A percentile compares a stretch with the other conserved stretches of the same genome.
phyloP scores from a whole-genome alignment of 2,329 filamentous ascomycete genomes.

The Harringtonia aguacate region DNA sequence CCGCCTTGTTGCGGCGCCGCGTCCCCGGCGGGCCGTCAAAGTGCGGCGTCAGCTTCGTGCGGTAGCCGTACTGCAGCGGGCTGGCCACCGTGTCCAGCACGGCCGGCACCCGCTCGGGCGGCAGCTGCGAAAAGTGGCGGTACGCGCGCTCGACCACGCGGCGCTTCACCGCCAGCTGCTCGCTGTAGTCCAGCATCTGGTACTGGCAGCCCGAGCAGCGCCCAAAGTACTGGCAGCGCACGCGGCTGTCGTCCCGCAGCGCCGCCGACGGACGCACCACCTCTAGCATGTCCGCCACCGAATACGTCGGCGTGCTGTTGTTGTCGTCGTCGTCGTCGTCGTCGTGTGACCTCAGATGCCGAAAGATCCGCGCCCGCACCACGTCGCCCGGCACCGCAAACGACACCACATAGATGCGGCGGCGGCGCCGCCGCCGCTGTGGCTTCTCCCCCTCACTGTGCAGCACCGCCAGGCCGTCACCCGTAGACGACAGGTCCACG shows the following conservation, averaged over 20 bases:
- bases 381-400: conserved; percentile 81
- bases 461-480: conserved; percentile 73
- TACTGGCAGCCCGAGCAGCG: conserved; percentile 90
- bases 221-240: conserved; percentile 79
- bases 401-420: conserved; percentile 72
- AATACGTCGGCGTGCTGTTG: conserved; percentile 44
- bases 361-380: conserved; percentile 67
- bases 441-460: conserved; percentile 17
- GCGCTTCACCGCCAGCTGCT: conserved; percentile 78
- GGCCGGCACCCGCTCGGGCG: conserved; percentile 61
- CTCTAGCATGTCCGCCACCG: conserved; percentile 71
- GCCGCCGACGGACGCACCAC: conserved; percentile 54
- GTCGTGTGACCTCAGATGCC: conserved; percentile 40
- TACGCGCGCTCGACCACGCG: conserved; percentile 85
- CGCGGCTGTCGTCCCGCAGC: conserved; percentile 50
- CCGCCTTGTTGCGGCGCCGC: conserved; percentile 36
- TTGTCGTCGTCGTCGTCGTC: neutral
- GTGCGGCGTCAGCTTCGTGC: conserved; percentile 94
- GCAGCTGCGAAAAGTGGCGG: conserved; percentile 77
- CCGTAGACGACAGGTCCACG: conserved; percentile 74
- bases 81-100: conserved; percentile 81
- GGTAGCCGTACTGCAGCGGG: conserved; percentile 83
- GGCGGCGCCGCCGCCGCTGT: conserved; percentile 42
- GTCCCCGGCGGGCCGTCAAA: conserved; percentile 63
- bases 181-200: conserved; percentile 86